Evolutionary conservation across 306 rosid genomes (phyloP).

Genomic region (Cucurbita pepo): DNA sequence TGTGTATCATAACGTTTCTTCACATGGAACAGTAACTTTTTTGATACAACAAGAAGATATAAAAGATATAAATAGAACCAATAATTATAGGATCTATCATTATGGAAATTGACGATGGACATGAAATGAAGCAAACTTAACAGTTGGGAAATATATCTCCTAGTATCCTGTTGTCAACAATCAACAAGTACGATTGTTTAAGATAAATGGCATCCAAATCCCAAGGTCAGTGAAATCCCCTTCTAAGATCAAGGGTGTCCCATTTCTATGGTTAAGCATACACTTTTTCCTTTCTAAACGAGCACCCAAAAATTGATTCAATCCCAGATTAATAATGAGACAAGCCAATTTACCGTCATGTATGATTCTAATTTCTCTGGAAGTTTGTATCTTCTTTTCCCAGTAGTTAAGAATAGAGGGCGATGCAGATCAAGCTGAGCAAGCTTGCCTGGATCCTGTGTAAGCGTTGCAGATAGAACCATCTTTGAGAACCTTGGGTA

Average conservation of each 20-base stretch:
- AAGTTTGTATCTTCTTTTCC: conserved; percentile 60
- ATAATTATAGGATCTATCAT: background rate
- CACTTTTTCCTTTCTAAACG: background rate
- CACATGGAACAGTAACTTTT: background rate
- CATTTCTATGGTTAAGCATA: background rate
- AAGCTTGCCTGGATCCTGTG: conserved; percentile 85
- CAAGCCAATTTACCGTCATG: conserved; percentile 39
- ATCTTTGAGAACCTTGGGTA: conserved; percentile 77
- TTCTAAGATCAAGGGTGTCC: background rate
- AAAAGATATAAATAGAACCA: background rate
- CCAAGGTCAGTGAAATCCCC: background rate
- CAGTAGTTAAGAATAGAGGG: conserved; percentile 68
- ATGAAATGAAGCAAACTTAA: background rate
- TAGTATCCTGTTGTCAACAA: background rate
- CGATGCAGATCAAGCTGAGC: conserved; percentile 70
- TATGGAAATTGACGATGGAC: background rate
- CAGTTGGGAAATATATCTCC: background rate
- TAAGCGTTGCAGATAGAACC: conserved; percentile 73
- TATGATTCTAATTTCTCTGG: conserved; percentile 72
- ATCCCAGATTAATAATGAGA: background rate
- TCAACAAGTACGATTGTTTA: background rate
- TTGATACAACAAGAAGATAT: background rate
- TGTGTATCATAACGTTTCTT: too few species aligned
- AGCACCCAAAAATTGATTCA: background rate
- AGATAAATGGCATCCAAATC: background rate